Conservation (phyloP, 1,139 yeast genomes). For the Hyphopichia burtonii region DNA sequence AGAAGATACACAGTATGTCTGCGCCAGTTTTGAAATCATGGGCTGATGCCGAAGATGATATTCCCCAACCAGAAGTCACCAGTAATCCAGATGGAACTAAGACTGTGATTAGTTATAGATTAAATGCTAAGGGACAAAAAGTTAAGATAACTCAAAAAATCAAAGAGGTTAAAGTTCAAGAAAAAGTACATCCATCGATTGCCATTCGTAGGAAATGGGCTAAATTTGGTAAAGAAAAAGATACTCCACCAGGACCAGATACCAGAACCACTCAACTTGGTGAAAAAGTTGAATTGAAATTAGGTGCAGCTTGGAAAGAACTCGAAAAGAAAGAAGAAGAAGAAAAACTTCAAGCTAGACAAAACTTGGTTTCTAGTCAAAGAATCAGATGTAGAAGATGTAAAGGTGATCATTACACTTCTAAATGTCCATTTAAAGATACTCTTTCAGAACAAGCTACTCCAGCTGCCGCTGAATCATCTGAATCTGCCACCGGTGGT, state of each 20-base stretch:
- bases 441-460: conserved; percentile 59
- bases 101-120: conserved; percentile 76
- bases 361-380: conserved; percentile 47
- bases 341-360: conserved; percentile 53
- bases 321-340: conserved; percentile 57
- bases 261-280: conserved; percentile 85
- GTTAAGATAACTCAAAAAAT: conserved; percentile 85
- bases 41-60: conserved; percentile 71
- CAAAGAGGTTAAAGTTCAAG: conserved; percentile 73
- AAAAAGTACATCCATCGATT: conserved; percentile 74
- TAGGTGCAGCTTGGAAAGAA: conserved; percentile 75
- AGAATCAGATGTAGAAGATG: conserved; percentile 82
- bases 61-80: conserved; percentile 67
- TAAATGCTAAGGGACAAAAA: conserved; percentile 78
- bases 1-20: conserved; percentile 25
- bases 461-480: conserved; percentile 32
- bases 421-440: conserved; percentile 95
- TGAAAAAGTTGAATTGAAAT: conserved; percentile 70
- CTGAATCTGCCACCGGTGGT: conserved; percentile 36
- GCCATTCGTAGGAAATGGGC: conserved; percentile 73
- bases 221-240: conserved; percentile 82
- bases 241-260: conserved; percentile 82
- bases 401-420: conserved; percentile 91
- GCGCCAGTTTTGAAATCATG: conserved; percentile 48
- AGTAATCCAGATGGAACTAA: conserved; percentile 86